Evolutionary conservation across 805 yeast genomes (phyloP), one percentile per base, ranked within the genome.

Genomic region (Barnettozyma siamensis): DNA sequence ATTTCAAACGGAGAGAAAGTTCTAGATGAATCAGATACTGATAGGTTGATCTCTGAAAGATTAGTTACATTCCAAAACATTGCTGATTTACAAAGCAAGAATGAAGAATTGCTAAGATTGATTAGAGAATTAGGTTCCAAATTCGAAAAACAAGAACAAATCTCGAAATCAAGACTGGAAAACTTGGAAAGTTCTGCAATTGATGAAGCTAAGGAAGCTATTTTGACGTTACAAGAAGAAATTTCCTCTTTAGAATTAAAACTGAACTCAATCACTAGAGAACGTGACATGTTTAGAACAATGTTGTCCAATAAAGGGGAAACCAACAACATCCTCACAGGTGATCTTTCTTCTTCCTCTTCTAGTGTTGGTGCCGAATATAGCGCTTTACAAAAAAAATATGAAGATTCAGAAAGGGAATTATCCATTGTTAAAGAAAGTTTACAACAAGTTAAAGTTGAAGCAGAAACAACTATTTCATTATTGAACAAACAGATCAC

Each of bases 81-180:
- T 12, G 21, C 72, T 11, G 94, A 84, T 37, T 65, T 91, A 38
- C 85, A 87, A 52, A 65, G 72, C 38, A 84, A 80, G 59, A 91
- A 91, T 55, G 77, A 80, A 49, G 84, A 87, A 39, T 68, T 91
- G 21, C 62, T 88, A 28, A 65, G 69, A 29, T 76, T 84, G 2
- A 77, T 85, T 1, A 73, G 98, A 47, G 76, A 75, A 38, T 66
- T 91, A 15, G 94, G 91, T 10, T 68, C 72, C 31, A 77, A 79
- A 53, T 65, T 89, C 41, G 96, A 89, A 55, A 62, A 58, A 6
- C 75, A 76, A 37, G 95, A 85, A 50, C 53, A 54, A 13, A 37
- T 46, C 7, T 54, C 59, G 7, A 57, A 58, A 27, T 66, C 66
- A 23, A 57, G 65, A 45, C 43, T 62, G 21, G 62, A 62, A 38